Percentiles rank a stretch among this genome's conserved stretches.
phyloP scores from a whole-genome alignment of 2,329 filamentous ascomycete species.

The Chalaropsis thielavioides region DNA sequence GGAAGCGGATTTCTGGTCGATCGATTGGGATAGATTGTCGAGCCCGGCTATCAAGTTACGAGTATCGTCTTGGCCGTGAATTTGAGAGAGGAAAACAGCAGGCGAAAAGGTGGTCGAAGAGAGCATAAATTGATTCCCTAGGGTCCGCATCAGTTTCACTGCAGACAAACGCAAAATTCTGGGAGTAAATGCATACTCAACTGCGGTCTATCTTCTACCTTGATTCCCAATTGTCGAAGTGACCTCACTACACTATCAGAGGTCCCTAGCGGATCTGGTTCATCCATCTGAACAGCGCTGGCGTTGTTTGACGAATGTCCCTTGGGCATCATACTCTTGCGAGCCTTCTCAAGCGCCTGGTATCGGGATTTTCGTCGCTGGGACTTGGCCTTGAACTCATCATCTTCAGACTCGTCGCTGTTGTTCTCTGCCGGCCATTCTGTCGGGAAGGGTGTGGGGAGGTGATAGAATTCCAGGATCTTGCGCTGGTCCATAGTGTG shows the following conservation, averaged over 20 bases:
- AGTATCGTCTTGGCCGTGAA: constrained; percentile 76
- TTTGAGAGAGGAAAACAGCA: constrained; percentile 77
- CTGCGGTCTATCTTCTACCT: constrained; percentile 69
- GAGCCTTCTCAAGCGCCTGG: constrained; percentile 64
- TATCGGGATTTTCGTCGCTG: constrained; percentile 62
- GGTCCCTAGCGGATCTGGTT: constrained; percentile 80
- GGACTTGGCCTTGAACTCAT: constrained; percentile 34
- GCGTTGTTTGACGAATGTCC: constrained; percentile 27
- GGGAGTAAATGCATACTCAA: constrained; percentile 43
- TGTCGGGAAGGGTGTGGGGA: constrained; percentile 61
- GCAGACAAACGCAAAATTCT: background rate
- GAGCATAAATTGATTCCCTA: constrained; percentile 82
- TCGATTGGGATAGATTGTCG: constrained; percentile 74
- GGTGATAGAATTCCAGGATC: constrained; percentile 79
- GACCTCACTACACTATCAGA: constrained; percentile 74
- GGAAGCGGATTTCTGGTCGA: constrained; percentile 94
- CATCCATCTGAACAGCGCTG: constrained; percentile 73
- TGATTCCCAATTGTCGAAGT: constrained; percentile 60
- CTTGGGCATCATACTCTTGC: constrained; percentile 46
- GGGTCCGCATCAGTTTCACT: constrained; percentile 6
- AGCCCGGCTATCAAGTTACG: constrained; percentile 67
- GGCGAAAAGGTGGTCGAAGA: constrained; percentile 95
- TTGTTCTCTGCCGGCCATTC: constrained; percentile 78
- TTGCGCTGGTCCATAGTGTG: constrained; percentile 50
- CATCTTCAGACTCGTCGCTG: constrained; percentile 49